A percentile compares a stretch with the other conserved stretches of the same genome.
phyloP scores from a whole-genome alignment of 106 monocot species.

The Platanthera guangdongensis region DNA sequence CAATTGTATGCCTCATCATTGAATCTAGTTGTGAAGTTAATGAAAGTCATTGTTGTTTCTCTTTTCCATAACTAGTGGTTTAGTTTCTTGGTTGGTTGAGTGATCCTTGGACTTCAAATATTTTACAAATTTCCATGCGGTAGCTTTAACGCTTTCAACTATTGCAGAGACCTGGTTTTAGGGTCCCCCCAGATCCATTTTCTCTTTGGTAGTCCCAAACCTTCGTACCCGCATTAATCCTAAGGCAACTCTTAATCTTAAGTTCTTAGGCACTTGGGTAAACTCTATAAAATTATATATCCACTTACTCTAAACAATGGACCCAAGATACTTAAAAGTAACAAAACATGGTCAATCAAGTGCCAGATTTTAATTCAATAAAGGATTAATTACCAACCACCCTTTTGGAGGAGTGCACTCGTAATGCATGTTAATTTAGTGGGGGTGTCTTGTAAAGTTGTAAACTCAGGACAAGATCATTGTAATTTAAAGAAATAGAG shows the following conservation, averaged over 20 bases:
- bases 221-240: background rate
- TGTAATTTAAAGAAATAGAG: too few relatives aligned
- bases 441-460: too few relatives aligned
- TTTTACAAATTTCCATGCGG: background rate
- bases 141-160: background rate
- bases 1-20: too few relatives aligned
- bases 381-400: background rate
- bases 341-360: background rate
- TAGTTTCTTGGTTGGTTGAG: too few relatives aligned
- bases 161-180: background rate
- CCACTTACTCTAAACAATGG: background rate
- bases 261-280: background rate
- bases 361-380: background rate
- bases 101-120: background rate
- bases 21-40: too few relatives aligned
- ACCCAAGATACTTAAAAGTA: conserved; percentile 1
- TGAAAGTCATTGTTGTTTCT: too few relatives aligned
- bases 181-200: background rate
- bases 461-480: too few relatives aligned
- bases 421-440: too few relatives aligned
- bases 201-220: background rate
- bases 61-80: too few relatives aligned
- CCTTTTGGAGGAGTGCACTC: too few relatives aligned
- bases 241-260: background rate
- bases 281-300: background rate